Evolutionary conservation across 139 green algal species (phyloP), one percentile per base, ranked within the genome.

Genomic region (Coelastrella sp.): DNA sequence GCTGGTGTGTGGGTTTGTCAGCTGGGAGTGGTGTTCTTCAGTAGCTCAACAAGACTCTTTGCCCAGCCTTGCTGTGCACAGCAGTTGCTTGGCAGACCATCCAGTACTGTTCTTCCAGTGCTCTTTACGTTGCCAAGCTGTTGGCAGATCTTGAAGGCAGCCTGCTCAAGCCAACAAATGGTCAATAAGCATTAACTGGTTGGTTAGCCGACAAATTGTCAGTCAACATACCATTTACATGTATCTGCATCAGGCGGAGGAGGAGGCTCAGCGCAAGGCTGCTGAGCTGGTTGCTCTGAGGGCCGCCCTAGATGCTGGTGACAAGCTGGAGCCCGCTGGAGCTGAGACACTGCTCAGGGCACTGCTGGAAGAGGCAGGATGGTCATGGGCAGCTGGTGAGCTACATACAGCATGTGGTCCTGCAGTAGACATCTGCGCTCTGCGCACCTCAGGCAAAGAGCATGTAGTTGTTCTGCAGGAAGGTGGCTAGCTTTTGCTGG

Each of bases 311-410:
- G 91, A 91, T n/a, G 74, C 90, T 7, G 88, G 78, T 74, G 80
- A 90, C 25, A 82, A 89, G 65, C 79, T 89, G 75, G 88, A 94
- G 59, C 65, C 84, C 0, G 88, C 92, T 19, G 92, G 82, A 3
- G 91, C 84, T 15, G 85, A 87, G 25, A 86, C 87, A 49, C 78
- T 68, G 68, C 89, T 97, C 61, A 85, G 91, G 6, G 57, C 25
- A 27, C 15, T 97, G 84, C 81, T 97, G 75, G 80, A 58, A n/a
- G 88, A 92, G 12, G 74, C 35, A 76, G 91, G 87, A 65, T 58
- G 27, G 25, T 60, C 61, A 56, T 80, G 70, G 68, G 84, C 84
- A 27, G 59, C 10, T 59, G 81, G 68, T 76, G 68, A 76, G 68
- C 24, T 24, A 20, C 12, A 15, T 70, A 70, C 12, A 15, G 63